These are phyloP conservation scores for Sutorius eximius DNA, from an alignment of 1,284 basidiomycete genomes.

Conservation along the genomic window DNA sequence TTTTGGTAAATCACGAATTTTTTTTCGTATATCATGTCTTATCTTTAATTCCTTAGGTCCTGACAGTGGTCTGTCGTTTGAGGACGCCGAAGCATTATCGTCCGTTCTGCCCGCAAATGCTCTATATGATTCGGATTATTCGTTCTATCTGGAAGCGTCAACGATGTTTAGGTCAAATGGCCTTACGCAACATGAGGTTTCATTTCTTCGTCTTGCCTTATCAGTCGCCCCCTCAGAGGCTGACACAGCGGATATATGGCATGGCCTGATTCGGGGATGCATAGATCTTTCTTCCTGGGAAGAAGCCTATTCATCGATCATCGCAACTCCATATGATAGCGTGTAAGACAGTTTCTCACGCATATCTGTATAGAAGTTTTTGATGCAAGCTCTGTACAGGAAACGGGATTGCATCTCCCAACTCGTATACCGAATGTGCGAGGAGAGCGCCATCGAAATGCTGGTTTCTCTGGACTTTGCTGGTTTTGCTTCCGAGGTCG, in stretches of 20 bases:
- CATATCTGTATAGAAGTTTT: constrained; percentile 4
- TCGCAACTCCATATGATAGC: constrained; percentile 70
- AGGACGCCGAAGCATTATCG: constrained; percentile 64
- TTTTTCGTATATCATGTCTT: constrained; percentile 6
- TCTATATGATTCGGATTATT: constrained; percentile 59
- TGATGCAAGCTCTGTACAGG: constrained; percentile 43
- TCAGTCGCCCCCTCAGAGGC: constrained; percentile 56
- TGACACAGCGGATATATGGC: constrained; percentile 72
- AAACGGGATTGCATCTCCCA: constrained; percentile 79
- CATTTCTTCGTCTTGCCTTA: constrained; percentile 77
- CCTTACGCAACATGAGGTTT: constrained; percentile 62
- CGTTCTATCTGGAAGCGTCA: constrained; percentile 79
- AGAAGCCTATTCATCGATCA: constrained; percentile 80
- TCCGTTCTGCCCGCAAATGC: constrained; percentile 61
- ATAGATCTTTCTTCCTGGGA: constrained; percentile 76
- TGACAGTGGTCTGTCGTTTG: constrained; percentile 51
- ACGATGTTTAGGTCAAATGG: constrained; percentile 65
- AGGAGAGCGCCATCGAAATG: constrained; percentile 77
- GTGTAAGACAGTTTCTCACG: constrained; percentile 55
- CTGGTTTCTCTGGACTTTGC: constrained; percentile 87
- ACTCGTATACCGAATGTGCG: constrained; percentile 91
- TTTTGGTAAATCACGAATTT: constrained; percentile 54
- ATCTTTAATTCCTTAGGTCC: constrained; percentile 42
- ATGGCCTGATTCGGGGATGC: constrained; percentile 74
- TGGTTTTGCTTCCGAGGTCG: constrained; percentile 85